Evolutionary conservation across 768 basidiomycete genomes (phyloP).

Genomic region (Boletus insuetus): DNA sequence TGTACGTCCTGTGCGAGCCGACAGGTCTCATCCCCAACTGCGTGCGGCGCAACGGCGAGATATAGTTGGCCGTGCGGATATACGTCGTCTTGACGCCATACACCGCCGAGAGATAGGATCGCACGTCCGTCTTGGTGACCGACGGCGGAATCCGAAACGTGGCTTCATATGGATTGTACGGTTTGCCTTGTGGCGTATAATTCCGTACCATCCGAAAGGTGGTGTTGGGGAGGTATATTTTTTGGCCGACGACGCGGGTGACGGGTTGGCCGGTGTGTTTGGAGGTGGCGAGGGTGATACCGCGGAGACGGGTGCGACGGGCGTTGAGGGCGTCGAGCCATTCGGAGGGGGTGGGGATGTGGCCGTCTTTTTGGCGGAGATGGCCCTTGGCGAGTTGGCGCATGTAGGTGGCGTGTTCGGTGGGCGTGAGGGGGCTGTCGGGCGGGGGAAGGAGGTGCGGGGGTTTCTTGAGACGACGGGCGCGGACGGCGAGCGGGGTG

Average conservation of each 20-base stretch:
- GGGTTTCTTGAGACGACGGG: constrained; percentile 56
- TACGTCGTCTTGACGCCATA: constrained; percentile 91
- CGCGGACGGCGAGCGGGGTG: constrained; percentile 69
- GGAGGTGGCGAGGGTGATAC: constrained; percentile 49
- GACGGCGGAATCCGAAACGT: constrained; percentile 90
- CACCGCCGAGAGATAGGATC: constrained; percentile 78
- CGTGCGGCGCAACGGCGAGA: constrained; percentile 48
- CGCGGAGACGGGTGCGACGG: constrained; percentile 65
- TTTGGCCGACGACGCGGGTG: constrained; percentile 67
- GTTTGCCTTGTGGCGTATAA: constrained; percentile 64
- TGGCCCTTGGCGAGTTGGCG: constrained; percentile 55
- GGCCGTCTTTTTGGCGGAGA: constrained; percentile 37
- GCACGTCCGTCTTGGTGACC: constrained; percentile 89
- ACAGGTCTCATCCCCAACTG: constrained; percentile 27
- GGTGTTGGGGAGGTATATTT: constrained; percentile 88
- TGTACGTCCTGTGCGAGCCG: constrained; percentile 61
- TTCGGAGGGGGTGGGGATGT: constrained; percentile 46
- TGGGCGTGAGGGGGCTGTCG: constrained; percentile 59
- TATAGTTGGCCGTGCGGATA: constrained; percentile 92
- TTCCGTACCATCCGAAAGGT: constrained; percentile 83
- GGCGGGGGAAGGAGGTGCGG: constrained; percentile 35
- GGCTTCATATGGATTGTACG: constrained; percentile 94
- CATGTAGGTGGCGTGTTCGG: constrained; percentile 59
- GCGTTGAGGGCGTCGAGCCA: constrained; percentile 59
- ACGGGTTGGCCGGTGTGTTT: constrained; percentile 23